phyloP scores from a whole-genome alignment of 805 yeast genomes.

The Metschnikowia picachoensis region DNA sequence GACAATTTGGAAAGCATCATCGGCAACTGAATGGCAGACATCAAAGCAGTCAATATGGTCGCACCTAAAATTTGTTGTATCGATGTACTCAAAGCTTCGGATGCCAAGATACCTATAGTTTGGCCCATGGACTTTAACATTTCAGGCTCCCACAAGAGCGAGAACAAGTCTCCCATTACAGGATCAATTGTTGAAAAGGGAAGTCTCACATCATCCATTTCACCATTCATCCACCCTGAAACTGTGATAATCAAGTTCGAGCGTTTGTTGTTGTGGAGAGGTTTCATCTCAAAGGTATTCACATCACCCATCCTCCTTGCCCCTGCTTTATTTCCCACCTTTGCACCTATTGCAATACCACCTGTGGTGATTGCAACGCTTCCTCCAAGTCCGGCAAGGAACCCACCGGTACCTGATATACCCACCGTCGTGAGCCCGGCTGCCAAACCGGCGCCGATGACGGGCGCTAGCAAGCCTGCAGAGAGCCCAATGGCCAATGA shows the following conservation, averaged over 20 bases:
- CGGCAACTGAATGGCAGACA: conserved; percentile 91
- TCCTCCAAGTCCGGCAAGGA: conserved; percentile 95
- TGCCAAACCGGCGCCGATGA: conserved; percentile 96
- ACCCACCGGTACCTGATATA: conserved; percentile 87
- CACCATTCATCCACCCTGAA: conserved; percentile 97
- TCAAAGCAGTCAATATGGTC: conserved; percentile 80
- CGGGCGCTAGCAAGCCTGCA: conserved; percentile 95
- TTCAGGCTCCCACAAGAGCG: conserved; percentile 96
- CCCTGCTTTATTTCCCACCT: conserved; percentile 85
- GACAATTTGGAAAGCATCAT: conserved; percentile 87
- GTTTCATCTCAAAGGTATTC: conserved; percentile 88
- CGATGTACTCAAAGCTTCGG: conserved; percentile 88
- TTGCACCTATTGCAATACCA: conserved; percentile 87
- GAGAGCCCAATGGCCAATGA: conserved; percentile 90
- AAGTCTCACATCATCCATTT: conserved; percentile 89
- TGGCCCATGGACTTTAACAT: conserved; percentile 95
- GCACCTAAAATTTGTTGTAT: conserved; percentile 94
- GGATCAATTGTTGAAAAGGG: conserved; percentile 98
- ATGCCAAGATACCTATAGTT: conserved; percentile 87
- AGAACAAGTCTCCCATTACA: conserved; percentile 92
- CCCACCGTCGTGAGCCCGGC: conserved; percentile 96
- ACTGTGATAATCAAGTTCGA: conserved; percentile 85
- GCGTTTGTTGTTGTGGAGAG: conserved; percentile 85
- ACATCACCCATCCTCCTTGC: conserved; percentile 84
- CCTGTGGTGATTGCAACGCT: conserved; percentile 90